Percentiles rank a stretch among this genome's conserved stretches.
Conservation (phyloP, 2,329 filamentous ascomycete genomes). For the Phoma sp. region DNA sequence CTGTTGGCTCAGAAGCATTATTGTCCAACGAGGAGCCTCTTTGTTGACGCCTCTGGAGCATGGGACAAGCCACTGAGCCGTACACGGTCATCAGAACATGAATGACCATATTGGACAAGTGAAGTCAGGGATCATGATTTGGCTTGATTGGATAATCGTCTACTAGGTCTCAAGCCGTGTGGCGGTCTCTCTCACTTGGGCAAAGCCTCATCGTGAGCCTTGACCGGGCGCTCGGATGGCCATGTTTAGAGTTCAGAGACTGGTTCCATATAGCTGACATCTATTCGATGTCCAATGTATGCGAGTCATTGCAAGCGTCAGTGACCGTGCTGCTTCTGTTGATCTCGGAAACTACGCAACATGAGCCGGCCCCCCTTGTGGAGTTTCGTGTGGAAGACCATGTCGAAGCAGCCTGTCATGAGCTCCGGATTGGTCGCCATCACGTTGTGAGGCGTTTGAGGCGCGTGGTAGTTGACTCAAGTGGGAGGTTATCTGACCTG, state of each 20-base stretch:
- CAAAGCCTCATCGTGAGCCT: neutral
- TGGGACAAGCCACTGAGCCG: too few species aligned
- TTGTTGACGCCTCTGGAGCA: neutral
- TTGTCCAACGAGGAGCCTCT: neutral
- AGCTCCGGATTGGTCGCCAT: neutral
- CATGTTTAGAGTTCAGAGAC: too few species aligned
- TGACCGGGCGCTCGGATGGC: neutral
- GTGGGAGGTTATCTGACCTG: neutral
- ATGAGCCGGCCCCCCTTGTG: constrained; percentile 2
- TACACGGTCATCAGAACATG: too few species aligned
- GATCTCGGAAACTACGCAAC: neutral
- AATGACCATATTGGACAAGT: too few species aligned
- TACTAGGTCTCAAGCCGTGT: too few species aligned
- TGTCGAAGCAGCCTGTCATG: neutral
- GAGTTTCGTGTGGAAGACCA: neutral
- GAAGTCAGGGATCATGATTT: too few species aligned
- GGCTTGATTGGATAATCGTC: neutral
- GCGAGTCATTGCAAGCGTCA: neutral
- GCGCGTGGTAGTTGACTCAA: neutral
- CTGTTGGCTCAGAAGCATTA: neutral
- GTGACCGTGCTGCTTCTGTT: neutral
- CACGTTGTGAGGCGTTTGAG: neutral
- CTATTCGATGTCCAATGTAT: constrained; percentile 1
- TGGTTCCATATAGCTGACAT: too few species aligned
- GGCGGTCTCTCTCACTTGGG: neutral